A percentile compares a stretch with the other conserved stretches of the same genome.
phyloP scores from a whole-genome alignment of 2,329 filamentous ascomycete genomes.

The Acarospora socialis region DNA sequence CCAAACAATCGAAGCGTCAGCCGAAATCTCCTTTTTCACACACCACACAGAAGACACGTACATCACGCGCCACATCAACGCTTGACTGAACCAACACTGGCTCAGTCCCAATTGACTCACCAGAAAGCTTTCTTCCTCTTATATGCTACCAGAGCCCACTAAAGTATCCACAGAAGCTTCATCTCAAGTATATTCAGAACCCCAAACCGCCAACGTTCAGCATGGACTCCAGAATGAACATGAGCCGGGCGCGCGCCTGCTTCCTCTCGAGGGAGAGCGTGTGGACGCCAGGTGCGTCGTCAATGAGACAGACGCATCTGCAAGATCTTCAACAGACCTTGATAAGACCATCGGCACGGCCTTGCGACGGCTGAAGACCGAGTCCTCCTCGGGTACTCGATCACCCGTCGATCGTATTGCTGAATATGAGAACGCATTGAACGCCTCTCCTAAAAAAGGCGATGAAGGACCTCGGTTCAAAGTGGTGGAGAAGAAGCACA shows the following conservation, averaged over 20 bases:
- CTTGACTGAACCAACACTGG: constrained; percentile 39
- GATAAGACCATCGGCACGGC: constrained; percentile 11
- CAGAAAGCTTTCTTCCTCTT: constrained; percentile 31
- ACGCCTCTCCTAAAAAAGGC: constrained; percentile 24
- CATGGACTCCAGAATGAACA: constrained; percentile 42
- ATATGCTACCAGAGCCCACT: constrained; percentile 51
- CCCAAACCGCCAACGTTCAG: constrained; percentile 31
- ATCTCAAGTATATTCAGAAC: constrained; percentile 12
- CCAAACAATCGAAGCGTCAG: too few relatives aligned
- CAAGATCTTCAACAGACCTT: constrained; percentile 13
- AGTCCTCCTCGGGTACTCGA: constrained; percentile 20
- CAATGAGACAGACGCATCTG: constrained; percentile 16
- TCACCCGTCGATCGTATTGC: constrained; percentile 37
- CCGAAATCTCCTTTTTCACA: constrained; percentile 4
- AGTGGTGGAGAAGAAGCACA: constrained; percentile 33
- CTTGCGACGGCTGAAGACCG: constrained; percentile 20
- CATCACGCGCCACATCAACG: constrained; percentile 6
- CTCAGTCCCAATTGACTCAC: constrained; percentile 36
- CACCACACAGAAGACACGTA: constrained; percentile 2
- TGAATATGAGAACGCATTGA: constrained; percentile 39
- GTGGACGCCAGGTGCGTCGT: constrained; percentile 19
- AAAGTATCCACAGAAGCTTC: constrained; percentile 34
- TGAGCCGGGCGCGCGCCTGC: constrained; percentile 28
- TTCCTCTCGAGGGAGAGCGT: constrained; percentile 26
- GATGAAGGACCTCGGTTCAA: constrained; percentile 36